Conservation (phyloP, 169 alveolate genomes). For the Sarcocystis neurona region DNA sequence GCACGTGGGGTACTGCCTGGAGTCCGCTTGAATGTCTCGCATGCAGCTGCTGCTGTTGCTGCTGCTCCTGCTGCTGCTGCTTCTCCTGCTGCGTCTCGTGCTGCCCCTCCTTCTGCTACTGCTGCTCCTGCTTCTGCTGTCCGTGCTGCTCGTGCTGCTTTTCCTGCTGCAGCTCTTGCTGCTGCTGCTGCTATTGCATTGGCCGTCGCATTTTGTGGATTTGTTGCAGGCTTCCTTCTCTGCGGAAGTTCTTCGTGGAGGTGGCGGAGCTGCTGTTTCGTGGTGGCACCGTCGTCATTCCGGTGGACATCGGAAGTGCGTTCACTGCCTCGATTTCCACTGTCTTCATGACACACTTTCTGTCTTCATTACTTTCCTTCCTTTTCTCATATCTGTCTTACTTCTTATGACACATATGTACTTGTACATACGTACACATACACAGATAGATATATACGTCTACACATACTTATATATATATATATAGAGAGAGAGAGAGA, state of each 20-base stretch:
- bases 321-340: not conserved
- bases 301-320: not conserved
- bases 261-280: not conserved
- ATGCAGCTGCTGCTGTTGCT: too few relatives aligned
- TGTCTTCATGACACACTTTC: not conserved
- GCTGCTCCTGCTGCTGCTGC: too few relatives aligned
- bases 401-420: too few relatives aligned
- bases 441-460: too few relatives aligned
- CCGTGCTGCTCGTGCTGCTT: not conserved
- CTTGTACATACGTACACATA: too few relatives aligned
- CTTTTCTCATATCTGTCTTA: not conserved
- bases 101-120: not conserved
- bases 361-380: not conserved
- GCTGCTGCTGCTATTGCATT: not conserved
- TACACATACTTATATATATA: too few relatives aligned
- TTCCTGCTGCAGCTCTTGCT: not conserved
- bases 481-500: too few relatives aligned
- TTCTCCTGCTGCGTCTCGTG: not conserved
- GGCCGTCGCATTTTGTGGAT: not conserved
- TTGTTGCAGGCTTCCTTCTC: not conserved
- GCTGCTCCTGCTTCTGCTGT: not conserved
- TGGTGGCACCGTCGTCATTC: slow-evolving; percentile 4
- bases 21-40: too few relatives aligned
- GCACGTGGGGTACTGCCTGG: too few relatives aligned
- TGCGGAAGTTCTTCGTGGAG: not conserved